Conservation (phyloP, 2,329 filamentous ascomycete genomes). For the Aspergillus transmontanensis region DNA sequence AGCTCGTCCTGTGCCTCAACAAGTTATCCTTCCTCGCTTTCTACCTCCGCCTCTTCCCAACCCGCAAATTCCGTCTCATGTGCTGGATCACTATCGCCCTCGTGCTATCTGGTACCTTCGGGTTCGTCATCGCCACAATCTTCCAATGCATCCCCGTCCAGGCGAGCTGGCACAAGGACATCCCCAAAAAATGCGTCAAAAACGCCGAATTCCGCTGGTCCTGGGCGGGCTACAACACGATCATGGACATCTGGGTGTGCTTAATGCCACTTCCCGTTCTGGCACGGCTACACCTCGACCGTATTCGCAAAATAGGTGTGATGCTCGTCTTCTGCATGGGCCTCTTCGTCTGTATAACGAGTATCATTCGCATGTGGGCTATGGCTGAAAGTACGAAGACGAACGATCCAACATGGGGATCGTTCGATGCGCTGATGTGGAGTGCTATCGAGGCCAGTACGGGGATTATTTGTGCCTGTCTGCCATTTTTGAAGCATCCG, state of each 20-base stretch:
- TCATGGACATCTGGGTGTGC: slow-evolving; percentile 7
- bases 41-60: slow-evolving; percentile 32
- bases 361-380: slow-evolving; percentile 8
- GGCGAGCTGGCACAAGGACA: slow-evolving; percentile 1
- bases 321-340: slow-evolving; percentile 12
- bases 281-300: slow-evolving; percentile 5
- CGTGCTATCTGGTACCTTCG: slow-evolving; percentile 11
- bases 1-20: slow-evolving; percentile 5
- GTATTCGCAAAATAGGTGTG: slow-evolving; percentile 4
- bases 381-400: slow-evolving; percentile 8
- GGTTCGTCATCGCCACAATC: slow-evolving; percentile 9
- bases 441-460: slow-evolving; percentile 14
- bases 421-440: slow-evolving; percentile 9
- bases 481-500: slow-evolving; percentile 11
- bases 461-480: slow-evolving; percentile 12
- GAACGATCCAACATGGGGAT: slow-evolving; percentile 6
- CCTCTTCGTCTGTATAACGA: slow-evolving; percentile 8
- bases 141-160: slow-evolving; percentile 10
- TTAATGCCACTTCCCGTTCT: slow-evolving; percentile 6
- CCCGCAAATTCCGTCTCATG: slow-evolving; percentile 17
- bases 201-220: background rate
- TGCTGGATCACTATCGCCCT: slow-evolving; percentile 20
- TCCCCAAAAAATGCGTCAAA: slow-evolving; percentile 4
- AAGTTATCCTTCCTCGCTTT: slow-evolving; percentile 34
- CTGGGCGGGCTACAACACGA: background rate